Conservation (phyloP, 2,329 filamentous ascomycete species). For the Coniochaeta sp. region DNA sequence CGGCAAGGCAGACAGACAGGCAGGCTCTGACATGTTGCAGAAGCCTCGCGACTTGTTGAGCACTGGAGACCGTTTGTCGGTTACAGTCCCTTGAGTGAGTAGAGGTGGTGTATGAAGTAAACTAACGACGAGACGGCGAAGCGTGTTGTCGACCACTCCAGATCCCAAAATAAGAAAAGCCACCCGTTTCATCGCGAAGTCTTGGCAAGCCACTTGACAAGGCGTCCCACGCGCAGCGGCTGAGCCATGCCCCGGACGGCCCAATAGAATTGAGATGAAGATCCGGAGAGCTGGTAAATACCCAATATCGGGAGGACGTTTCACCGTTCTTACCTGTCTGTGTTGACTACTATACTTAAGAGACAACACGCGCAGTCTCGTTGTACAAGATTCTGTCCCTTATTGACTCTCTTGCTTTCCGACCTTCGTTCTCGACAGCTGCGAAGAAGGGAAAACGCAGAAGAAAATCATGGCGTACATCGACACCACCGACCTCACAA, state of each 20-base stretch:
- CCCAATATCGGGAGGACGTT: not conserved
- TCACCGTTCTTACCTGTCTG: not conserved
- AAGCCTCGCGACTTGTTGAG: too few species aligned
- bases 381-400: not conserved
- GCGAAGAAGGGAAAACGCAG: not conserved
- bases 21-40: too few species aligned
- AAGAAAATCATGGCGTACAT: slow-evolving; percentile 4
- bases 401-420: too few species aligned
- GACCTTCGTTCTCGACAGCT: not conserved
- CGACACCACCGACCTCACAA: slow-evolving; percentile 1
- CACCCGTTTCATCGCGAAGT: not conserved
- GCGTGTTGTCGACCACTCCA: too few species aligned
- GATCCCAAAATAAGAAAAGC: not conserved
- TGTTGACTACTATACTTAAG: not conserved
- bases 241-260: not conserved
- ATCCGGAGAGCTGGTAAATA: not conserved
- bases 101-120: too few species aligned
- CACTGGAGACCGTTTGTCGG: too few species aligned
- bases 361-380: not conserved
- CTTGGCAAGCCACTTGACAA: not conserved
- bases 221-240: not conserved
- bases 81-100: too few species aligned
- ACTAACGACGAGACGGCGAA: too few species aligned
- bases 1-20: too few species aligned
- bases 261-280: not conserved